A percentile compares a stretch with the other conserved stretches of the same genome.
These are phyloP conservation scores for Chlamydomonas sphaeroides DNA, from an alignment of 139 green algal genomes.

Conservation along the genomic window DNA sequence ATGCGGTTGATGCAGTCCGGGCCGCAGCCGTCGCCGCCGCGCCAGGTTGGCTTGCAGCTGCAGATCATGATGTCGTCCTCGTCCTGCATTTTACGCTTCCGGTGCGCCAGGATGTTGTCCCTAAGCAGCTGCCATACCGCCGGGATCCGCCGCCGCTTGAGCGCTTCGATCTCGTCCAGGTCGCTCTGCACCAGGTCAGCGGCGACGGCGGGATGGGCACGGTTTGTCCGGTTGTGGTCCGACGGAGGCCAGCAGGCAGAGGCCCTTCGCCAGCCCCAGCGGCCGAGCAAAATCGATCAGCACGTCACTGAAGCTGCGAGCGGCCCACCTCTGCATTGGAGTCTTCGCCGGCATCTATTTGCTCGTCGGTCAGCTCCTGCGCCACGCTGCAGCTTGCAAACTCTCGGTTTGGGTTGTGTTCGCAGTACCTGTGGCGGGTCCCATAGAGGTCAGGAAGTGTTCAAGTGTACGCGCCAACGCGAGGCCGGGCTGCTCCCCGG, in stretches of 20 bases:
- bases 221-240: too few species aligned
- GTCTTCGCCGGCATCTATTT: constrained; percentile 77
- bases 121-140: constrained; percentile 85
- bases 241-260: too few species aligned
- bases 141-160: constrained; percentile 58
- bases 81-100: constrained; percentile 78
- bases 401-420: constrained; percentile 75
- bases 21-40: constrained; percentile 80
- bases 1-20: constrained; percentile 95
- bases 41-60: constrained; percentile 78
- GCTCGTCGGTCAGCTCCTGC: constrained; percentile 86
- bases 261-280: too few species aligned
- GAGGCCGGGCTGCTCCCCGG: neutral
- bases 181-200: constrained; percentile 8
- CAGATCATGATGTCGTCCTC: constrained; percentile 97
- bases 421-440: constrained; percentile 76
- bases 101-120: constrained; percentile 85
- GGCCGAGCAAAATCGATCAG: too few species aligned
- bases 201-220: neutral
- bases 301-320: too few species aligned
- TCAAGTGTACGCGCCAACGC: neutral
- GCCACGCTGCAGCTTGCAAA: constrained; percentile 77
- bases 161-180: constrained; percentile 43
- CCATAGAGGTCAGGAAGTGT: neutral
- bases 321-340: too few species aligned